A percentile compares a stretch with the other conserved stretches of the same genome.
phyloP scores from a whole-genome alignment of 176 grass and related monocot genomes.

The Oryza nivara region DNA sequence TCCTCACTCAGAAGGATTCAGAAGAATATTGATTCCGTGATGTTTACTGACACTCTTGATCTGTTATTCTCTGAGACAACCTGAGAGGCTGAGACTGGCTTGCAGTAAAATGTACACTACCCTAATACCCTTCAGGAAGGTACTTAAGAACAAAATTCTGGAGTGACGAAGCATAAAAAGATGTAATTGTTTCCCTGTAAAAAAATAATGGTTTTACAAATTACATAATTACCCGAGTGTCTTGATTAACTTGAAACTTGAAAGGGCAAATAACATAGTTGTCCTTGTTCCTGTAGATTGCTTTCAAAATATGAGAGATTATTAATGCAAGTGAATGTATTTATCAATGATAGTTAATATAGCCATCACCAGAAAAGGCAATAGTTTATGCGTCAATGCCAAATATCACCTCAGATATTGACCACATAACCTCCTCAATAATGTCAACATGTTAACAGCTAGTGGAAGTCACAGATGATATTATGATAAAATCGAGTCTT shows the following conservation, averaged over 20 bases:
- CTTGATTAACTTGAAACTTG: background rate
- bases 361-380: background rate
- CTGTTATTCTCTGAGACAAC: constrained; percentile 24
- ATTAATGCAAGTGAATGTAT: background rate
- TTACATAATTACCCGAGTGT: background rate
- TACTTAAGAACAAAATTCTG: background rate
- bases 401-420: constrained; percentile 31
- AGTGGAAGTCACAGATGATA: constrained; percentile 30
- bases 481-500: constrained; percentile 34
- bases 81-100: background rate
- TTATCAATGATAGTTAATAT: background rate
- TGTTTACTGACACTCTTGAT: background rate
- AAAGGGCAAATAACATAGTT: background rate
- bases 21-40: constrained; percentile 46
- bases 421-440: constrained; percentile 42
- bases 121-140: background rate
- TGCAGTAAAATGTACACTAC: constrained; percentile 3
- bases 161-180: background rate
- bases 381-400: background rate
- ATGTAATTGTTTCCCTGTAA: background rate
- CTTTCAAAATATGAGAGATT: background rate
- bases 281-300: constrained; percentile 1
- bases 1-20: constrained; percentile 32
- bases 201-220: background rate
- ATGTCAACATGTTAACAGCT: constrained; percentile 36